Evolutionary conservation across 148 eudicot species (phyloP).

Genomic region (Rhododendron molle): DNA sequence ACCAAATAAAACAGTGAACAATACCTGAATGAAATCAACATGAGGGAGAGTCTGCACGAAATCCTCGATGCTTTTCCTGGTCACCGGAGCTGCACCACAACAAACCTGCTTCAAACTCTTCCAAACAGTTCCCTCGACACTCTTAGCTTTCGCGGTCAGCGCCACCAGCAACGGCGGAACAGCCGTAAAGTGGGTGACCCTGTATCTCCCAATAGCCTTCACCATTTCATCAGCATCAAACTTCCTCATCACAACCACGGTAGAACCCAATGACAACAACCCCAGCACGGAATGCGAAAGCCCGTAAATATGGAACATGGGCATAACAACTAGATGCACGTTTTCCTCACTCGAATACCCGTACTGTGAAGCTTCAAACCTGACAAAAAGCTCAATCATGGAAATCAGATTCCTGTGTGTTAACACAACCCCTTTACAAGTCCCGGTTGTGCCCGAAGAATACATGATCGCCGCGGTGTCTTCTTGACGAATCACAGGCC

Average conservation of each 20-base stretch:
- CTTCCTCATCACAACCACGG: constrained; percentile 61
- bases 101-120: constrained; percentile 85
- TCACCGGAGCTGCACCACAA: constrained; percentile 81
- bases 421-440: constrained; percentile 68
- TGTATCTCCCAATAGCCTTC: constrained; percentile 41
- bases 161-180: constrained; percentile 74
- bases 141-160: constrained; percentile 43
- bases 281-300: constrained; percentile 73
- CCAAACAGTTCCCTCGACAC: constrained; percentile 21
- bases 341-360: constrained; percentile 29
- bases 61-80: constrained; percentile 45
- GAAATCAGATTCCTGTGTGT: constrained; percentile 70
- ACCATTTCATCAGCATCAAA: constrained; percentile 55
- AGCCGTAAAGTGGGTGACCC: constrained; percentile 67
- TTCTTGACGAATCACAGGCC: constrained; percentile 46
- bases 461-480: constrained; percentile 74
- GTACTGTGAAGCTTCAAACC: constrained; percentile 79
- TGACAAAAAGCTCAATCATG: constrained; percentile 63
- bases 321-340: constrained; percentile 67
- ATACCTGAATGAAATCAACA: constrained; percentile 94
- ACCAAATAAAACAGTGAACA: not conserved
- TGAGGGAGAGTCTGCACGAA: constrained; percentile 50
- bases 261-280: constrained; percentile 57
- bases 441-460: constrained; percentile 90
- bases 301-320: constrained; percentile 93